A percentile compares a stretch with the other conserved stretches of the same genome.
Conservation (phyloP, 805 yeast genomes). For the Ogataea chonburiensis region DNA sequence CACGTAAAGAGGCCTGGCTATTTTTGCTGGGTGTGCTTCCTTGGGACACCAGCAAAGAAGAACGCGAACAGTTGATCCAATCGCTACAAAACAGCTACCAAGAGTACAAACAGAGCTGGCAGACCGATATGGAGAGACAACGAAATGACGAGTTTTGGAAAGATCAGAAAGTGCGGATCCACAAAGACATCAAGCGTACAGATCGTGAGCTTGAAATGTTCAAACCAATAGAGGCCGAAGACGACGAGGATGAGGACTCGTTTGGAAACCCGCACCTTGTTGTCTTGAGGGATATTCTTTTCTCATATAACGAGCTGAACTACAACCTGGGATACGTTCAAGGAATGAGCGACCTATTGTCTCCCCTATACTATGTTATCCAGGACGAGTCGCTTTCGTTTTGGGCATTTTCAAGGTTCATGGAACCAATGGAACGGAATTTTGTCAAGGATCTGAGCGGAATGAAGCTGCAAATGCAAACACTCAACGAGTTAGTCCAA, state of each 20-base stretch:
- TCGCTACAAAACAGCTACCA: slow-evolving; percentile 51
- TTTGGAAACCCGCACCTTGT: slow-evolving; percentile 76
- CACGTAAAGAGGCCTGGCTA: slow-evolving; percentile 80
- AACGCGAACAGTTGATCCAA: slow-evolving; percentile 56
- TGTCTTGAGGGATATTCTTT: slow-evolving; percentile 69
- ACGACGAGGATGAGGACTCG: slow-evolving; percentile 50
- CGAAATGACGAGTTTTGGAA: slow-evolving; percentile 68
- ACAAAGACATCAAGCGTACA: slow-evolving; percentile 89
- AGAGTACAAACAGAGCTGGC: slow-evolving; percentile 71
- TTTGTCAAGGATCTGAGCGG: slow-evolving; percentile 91
- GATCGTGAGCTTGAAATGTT: slow-evolving; percentile 76
- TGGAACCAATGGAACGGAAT: slow-evolving; percentile 95
- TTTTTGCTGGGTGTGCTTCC: slow-evolving; percentile 81
- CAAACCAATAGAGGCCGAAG: slow-evolving; percentile 37
- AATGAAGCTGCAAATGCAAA: slow-evolving; percentile 82
- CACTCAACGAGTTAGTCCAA: slow-evolving; percentile 81
- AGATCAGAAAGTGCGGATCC: slow-evolving; percentile 87
- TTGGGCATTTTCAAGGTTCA: slow-evolving; percentile 83
- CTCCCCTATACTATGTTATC: slow-evolving; percentile 70
- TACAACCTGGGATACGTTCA: slow-evolving; percentile 90
- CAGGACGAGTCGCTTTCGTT: slow-evolving; percentile 79
- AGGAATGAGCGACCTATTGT: slow-evolving; percentile 93
- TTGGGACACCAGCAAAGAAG: slow-evolving; percentile 78
- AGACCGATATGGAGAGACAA: slow-evolving; percentile 52
- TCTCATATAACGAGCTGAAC: slow-evolving; percentile 85